Percentiles rank a stretch among this genome's conserved stretches.
Conservation (phyloP, 1,284 basidiomycete genomes). For the Sparassis latifolia region DNA sequence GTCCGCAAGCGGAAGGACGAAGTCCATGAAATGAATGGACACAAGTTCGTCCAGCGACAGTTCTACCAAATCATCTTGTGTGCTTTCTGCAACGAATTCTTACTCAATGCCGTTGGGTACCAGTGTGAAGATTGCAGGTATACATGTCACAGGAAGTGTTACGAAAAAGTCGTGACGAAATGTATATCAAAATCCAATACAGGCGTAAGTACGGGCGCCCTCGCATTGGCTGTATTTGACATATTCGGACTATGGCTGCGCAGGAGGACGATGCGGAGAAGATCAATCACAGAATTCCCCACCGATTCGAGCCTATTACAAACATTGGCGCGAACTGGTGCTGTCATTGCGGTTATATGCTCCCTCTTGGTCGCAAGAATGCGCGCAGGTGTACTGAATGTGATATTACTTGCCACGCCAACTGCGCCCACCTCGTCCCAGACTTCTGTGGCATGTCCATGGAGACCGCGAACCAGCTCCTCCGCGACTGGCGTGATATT, state of each 20-base stretch:
- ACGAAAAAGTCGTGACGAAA: slow-evolving; percentile 98
- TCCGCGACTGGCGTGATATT: slow-evolving; percentile 87
- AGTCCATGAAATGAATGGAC: slow-evolving; percentile 99
- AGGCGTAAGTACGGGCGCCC: slow-evolving; percentile 54
- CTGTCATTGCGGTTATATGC: slow-evolving; percentile 98
- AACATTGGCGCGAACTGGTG: slow-evolving; percentile 99
- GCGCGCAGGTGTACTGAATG: slow-evolving; percentile 95
- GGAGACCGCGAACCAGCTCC: slow-evolving; percentile 95
- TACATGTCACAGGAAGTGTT: slow-evolving; percentile 98
- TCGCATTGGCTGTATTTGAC: neutral
- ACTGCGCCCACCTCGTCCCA: slow-evolving; percentile 96
- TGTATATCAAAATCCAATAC: slow-evolving; percentile 97
- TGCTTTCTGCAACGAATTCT: slow-evolving; percentile 95
- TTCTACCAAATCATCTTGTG: slow-evolving; percentile 99
- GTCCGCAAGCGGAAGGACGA: slow-evolving; percentile 97
- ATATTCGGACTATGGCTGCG: slow-evolving; percentile 2
- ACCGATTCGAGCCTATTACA: slow-evolving; percentile 96
- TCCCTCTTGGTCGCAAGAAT: slow-evolving; percentile 95
- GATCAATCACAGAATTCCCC: slow-evolving; percentile 98
- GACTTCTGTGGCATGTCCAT: slow-evolving; percentile 99
- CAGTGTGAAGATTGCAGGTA: slow-evolving; percentile 99
- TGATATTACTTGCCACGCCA: slow-evolving; percentile 93
- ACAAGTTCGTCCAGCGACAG: slow-evolving; percentile 95
- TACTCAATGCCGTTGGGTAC: slow-evolving; percentile 95
- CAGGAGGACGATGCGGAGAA: slow-evolving; percentile 97